Evolutionary conservation across 176 grass and related monocot genomes (phyloP).

Genomic region (Zea luxurians): DNA sequence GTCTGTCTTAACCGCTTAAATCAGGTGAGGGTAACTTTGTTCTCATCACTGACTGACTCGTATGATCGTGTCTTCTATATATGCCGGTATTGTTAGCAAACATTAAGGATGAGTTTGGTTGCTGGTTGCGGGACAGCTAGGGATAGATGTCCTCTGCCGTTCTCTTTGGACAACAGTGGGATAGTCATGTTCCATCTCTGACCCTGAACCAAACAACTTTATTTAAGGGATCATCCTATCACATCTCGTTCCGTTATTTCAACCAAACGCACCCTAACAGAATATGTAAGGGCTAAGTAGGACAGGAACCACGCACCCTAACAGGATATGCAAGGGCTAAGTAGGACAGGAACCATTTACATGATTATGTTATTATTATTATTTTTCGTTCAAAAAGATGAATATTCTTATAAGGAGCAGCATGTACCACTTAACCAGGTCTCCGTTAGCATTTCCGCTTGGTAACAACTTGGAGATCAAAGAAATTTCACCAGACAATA

Average conservation of each 20-base stretch:
- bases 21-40: conserved; percentile 52
- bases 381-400: not conserved
- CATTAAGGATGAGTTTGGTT: too few species aligned
- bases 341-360: not conserved
- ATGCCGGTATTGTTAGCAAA: not conserved
- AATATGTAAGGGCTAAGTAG: not conserved
- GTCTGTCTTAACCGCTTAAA: conserved; percentile 92
- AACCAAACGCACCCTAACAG: too few species aligned
- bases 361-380: not conserved
- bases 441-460: conserved; percentile 4
- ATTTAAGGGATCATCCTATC: too few species aligned
- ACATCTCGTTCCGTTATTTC: too few species aligned
- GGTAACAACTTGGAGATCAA: conserved; percentile 13
- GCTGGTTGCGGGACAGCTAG: too few species aligned
- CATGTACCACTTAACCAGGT: not conserved
- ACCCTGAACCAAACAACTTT: too few species aligned
- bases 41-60: not conserved
- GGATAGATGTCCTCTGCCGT: too few species aligned
- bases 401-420: not conserved
- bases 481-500: not conserved
- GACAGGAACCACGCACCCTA: too few species aligned
- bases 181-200: too few species aligned
- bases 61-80: not conserved
- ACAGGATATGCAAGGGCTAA: not conserved
- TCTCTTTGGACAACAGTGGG: too few species aligned